Conservation (phyloP, 345 rosid genomes). For the Triadica sebifera region DNA sequence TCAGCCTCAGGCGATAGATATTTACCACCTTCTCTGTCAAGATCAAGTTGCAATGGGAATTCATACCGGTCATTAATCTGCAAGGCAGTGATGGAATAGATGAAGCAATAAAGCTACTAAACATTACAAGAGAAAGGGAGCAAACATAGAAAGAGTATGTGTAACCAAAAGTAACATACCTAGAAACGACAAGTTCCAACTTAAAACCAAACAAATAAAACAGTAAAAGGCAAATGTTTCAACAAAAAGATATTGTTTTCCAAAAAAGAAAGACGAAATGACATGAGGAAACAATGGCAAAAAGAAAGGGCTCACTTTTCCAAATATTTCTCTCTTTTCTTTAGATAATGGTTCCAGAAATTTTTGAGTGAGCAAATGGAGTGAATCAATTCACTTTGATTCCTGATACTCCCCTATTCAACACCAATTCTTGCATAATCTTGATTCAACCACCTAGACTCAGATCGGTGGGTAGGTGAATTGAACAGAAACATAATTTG, state of each 20-base stretch:
- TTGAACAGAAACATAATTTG: no score
- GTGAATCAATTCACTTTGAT: not conserved
- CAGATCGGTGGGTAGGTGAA: not conserved
- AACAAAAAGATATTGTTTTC: not conserved
- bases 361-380: not conserved
- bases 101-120: not conserved
- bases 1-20: slow-evolving; percentile 39
- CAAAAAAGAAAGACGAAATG: not conserved
- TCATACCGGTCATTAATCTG: slow-evolving; percentile 41
- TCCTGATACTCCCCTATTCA: not conserved
- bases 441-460: not conserved
- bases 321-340: no score
- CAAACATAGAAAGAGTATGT: not conserved
- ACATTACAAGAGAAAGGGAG: not conserved
- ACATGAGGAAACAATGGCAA: not conserved
- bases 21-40: slow-evolving; percentile 33
- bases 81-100: not conserved
- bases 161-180: not conserved
- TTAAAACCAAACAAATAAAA: not conserved
- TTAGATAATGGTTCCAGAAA: not conserved
- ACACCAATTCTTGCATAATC: not conserved
- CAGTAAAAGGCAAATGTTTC: not conserved
- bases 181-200: not conserved
- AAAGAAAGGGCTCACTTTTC: not conserved
- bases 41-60: slow-evolving; percentile 40